These are phyloP conservation scores for Fragaria vesca DNA, from an alignment of 306 rosid genomes.

Conservation along the genomic window DNA sequence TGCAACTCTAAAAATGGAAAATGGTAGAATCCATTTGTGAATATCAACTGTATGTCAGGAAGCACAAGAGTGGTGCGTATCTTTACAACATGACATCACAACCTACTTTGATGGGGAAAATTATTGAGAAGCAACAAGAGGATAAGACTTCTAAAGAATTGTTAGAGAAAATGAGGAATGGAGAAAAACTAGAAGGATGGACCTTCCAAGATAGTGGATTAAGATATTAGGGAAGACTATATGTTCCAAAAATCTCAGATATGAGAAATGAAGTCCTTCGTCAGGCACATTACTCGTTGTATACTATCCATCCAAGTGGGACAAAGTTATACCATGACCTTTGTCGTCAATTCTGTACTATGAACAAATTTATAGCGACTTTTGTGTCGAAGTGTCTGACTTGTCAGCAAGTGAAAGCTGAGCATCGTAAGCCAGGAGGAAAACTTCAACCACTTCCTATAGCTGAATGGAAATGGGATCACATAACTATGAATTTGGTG, in stretches of 20 bases:
- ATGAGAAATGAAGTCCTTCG: background rate
- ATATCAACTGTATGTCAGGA: background rate
- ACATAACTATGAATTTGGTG: no score
- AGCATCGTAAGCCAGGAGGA: no score
- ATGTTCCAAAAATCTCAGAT: background rate
- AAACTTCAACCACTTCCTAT: no score
- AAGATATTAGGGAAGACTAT: background rate
- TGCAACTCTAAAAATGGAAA: no score
- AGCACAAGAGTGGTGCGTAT: background rate
- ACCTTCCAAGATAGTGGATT: no score
- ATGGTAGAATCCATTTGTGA: no score
- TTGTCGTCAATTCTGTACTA: background rate
- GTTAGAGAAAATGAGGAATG: no score
- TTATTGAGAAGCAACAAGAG: background rate
- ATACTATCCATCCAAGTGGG: constrained; percentile 1
- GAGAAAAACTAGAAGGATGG: background rate
- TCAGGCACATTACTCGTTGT: background rate
- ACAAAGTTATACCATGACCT: background rate
- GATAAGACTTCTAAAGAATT: background rate
- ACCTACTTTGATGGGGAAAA: background rate
- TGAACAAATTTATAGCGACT: background rate
- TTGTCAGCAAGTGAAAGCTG: no score
- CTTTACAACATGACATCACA: background rate
- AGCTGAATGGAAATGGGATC: no score
- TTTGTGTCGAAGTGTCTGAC: no score